Conservation (phyloP, 2,329 filamentous ascomycete species). For the Pestalotiopsis sp. region DNA sequence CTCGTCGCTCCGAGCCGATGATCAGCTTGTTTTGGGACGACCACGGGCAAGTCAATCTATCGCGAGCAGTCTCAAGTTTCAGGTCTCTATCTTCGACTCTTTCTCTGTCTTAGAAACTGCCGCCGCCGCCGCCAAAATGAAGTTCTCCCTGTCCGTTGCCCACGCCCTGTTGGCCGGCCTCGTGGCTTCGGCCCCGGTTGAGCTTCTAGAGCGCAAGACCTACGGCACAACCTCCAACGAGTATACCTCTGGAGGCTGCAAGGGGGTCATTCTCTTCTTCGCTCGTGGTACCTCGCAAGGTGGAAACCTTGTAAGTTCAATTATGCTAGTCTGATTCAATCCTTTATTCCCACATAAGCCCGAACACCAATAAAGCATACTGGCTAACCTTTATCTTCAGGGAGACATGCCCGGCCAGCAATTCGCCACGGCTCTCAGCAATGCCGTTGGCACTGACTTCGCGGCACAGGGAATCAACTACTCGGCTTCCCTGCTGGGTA, state of each 20-base stretch:
- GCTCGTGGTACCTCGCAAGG: slow-evolving; percentile 40
- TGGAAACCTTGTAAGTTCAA: slow-evolving; percentile 38
- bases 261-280: slow-evolving; percentile 39
- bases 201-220: slow-evolving; percentile 7
- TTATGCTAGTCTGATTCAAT: neutral
- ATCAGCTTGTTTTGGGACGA: neutral
- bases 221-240: slow-evolving; percentile 31
- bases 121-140: slow-evolving; percentile 1
- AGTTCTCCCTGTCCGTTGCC: slow-evolving; percentile 4
- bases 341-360: too few relatives aligned
- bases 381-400: slow-evolving; percentile 11
- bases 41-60: neutral
- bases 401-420: slow-evolving; percentile 29
- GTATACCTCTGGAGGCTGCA: slow-evolving; percentile 35
- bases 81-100: neutral
- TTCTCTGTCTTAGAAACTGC: neutral
- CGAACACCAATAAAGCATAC: neutral
- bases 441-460: slow-evolving; percentile 16
- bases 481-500: slow-evolving; percentile 28
- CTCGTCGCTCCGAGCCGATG: neutral
- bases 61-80: neutral
- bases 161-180: neutral
- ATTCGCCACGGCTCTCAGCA: slow-evolving; percentile 24
- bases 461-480: slow-evolving; percentile 24
- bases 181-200: neutral